Conservation (phyloP, 2,329 filamentous ascomycete genomes). For the Camptophora hylomeconis region DNA sequence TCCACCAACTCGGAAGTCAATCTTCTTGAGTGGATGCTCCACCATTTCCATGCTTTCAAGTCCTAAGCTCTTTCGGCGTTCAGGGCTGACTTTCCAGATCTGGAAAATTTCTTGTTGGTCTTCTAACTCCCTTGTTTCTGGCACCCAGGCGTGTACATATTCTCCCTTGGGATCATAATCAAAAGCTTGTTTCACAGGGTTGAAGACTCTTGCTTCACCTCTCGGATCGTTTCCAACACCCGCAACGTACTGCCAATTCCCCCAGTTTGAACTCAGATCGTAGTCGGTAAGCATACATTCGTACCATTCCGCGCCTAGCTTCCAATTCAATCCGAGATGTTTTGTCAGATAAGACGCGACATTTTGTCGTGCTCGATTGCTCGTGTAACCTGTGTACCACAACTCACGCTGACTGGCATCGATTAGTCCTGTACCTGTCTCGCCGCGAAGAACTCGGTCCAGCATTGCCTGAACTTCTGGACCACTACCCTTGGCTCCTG, state of each 20-base stretch:
- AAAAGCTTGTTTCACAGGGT: slow-evolving; percentile 66
- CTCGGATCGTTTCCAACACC: slow-evolving; percentile 70
- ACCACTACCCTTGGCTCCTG: slow-evolving; percentile 7
- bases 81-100: slow-evolving; percentile 49
- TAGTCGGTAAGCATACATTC: slow-evolving; percentile 64
- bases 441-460: slow-evolving; percentile 49
- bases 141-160: slow-evolving; percentile 62
- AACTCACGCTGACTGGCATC: slow-evolving; percentile 67
- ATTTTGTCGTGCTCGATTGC: slow-evolving; percentile 63
- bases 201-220: slow-evolving; percentile 61
- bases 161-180: slow-evolving; percentile 60
- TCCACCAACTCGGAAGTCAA: slow-evolving; percentile 47
- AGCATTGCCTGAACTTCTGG: slow-evolving; percentile 34
- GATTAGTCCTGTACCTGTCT: slow-evolving; percentile 63
- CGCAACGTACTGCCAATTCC: slow-evolving; percentile 71
- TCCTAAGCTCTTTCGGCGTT: slow-evolving; percentile 44
- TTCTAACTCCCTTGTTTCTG: slow-evolving; percentile 46
- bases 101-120: slow-evolving; percentile 48
- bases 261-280: slow-evolving; percentile 65
- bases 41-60: slow-evolving; percentile 51
- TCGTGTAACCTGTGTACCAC: slow-evolving; percentile 63
- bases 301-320: slow-evolving; percentile 71
- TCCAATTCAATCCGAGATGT: slow-evolving; percentile 65
- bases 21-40: slow-evolving; percentile 51
- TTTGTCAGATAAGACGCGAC: slow-evolving; percentile 63